Percentiles rank a stretch among this genome's conserved stretches.
phyloP scores from a whole-genome alignment of 2,329 filamentous ascomycete genomes.

The Phialemonium atrogriseum region DNA sequence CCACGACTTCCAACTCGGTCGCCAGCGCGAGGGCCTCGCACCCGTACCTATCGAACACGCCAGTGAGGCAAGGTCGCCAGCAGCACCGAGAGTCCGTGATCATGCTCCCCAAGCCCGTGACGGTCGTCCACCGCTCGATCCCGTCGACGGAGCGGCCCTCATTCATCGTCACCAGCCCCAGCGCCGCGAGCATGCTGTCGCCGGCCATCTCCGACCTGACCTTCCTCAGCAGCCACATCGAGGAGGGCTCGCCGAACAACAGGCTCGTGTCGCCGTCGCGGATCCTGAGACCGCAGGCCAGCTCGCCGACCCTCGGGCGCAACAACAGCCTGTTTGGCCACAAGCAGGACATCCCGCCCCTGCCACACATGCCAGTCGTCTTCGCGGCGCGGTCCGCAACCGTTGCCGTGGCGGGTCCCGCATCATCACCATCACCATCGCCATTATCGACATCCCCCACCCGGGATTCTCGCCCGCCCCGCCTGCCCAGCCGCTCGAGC shows the following conservation, averaged over 20 bases:
- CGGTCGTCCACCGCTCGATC: too few species aligned
- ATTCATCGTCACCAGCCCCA: slow-evolving; percentile 3
- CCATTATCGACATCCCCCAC: not conserved
- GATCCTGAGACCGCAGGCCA: slow-evolving; percentile 3
- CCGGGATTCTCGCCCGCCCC: not conserved
- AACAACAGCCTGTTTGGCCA: not conserved
- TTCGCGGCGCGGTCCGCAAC: too few species aligned
- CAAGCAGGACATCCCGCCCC: not conserved
- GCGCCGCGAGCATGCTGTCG: slow-evolving; percentile 1
- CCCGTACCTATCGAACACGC: too few species aligned
- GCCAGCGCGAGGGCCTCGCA: too few species aligned
- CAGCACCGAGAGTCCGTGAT: too few species aligned
- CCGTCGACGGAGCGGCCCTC: too few species aligned
- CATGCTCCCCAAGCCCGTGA: too few species aligned
- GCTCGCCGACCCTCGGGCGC: slow-evolving; percentile 3
- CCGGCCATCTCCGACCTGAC: not conserved
- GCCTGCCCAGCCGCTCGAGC: not conserved
- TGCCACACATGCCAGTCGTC: too few species aligned
- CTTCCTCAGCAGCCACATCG: not conserved
- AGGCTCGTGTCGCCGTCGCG: slow-evolving; percentile 4
- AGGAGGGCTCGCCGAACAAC: not conserved
- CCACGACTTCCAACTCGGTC: too few species aligned
- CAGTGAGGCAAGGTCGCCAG: too few species aligned
- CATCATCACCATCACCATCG: not conserved
- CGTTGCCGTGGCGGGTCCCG: too few species aligned